Base-by-base conservation (phyloP, 768 basidiomycete species). In the Pulveroboletus sp. region DNA sequence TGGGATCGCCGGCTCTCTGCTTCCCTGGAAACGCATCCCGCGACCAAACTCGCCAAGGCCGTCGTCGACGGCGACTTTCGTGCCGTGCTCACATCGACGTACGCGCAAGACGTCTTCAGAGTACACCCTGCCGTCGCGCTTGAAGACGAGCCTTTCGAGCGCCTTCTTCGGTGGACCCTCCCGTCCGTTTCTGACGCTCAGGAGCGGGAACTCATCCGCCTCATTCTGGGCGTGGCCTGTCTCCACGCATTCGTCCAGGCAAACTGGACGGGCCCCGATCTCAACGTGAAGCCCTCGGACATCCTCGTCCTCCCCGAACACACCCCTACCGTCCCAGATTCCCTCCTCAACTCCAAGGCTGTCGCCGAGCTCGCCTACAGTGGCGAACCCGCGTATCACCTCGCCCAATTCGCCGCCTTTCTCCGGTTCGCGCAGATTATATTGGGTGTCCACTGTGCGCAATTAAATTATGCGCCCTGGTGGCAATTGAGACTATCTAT, bases 351-450 rank as follows among this genome's bases (percentile, higher is more conserved):
- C 59, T 68, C 71, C 27, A 80, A 80, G 41, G 81, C 93, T 21
- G 73, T 92, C 50, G 72, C 83, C 6, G 82, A 88, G 54, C 79
- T 99, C 38, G 84, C 93, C 0, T 81, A 79, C 53, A 81, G 82
- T 5, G 96, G 96, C 4, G 96, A 98, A 70, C 96, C 96, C 8
- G 92, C 90, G 0, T 99, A 98, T 70, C 96, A 98, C 66, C 87
- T 98, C 39, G 77, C 84, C 8, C 76, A 76, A 58, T 70, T 68
- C 33, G 77, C 93, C 6, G 67, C 79, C 18, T 83, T 95, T 60
- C 77, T 98, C 43, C 78, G 83, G 28, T 70, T 94, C 47, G 81
- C 94, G 0, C 80, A 86, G 59, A 71, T 89, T 24, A 72, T 96
- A 41, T 70, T 95, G 53, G 71, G 70, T 15, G 66, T 71, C 9